Conservation (phyloP, 495 filamentous ascomycete species). For the Emericellopsis terricola region DNA sequence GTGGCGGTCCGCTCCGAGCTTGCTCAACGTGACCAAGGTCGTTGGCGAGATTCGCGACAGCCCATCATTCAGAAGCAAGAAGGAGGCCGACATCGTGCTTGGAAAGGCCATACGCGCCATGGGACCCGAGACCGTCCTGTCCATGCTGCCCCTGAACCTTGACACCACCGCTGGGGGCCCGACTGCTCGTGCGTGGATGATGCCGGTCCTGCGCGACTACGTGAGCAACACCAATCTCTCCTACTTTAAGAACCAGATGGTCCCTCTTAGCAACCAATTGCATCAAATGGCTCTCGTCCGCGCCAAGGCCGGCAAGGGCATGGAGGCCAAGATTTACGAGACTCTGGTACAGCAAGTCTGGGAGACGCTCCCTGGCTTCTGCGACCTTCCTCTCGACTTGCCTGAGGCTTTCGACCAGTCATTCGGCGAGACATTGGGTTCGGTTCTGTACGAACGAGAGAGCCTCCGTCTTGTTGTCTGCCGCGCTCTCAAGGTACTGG, state of each 20-base stretch:
- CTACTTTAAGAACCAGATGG: constrained; percentile 72
- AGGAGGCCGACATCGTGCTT: constrained; percentile 80
- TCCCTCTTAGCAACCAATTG: constrained; percentile 76
- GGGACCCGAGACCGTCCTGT: constrained; percentile 67
- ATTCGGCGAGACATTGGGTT: constrained; percentile 85
- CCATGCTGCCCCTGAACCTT: constrained; percentile 72
- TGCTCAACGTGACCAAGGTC: constrained; percentile 51
- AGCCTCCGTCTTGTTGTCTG: constrained; percentile 77
- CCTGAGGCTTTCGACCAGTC: constrained; percentile 57
- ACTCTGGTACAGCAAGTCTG: constrained; percentile 91
- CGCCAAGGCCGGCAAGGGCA: constrained; percentile 60
- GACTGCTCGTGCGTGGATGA: constrained; percentile 81
- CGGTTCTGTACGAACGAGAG: constrained; percentile 79
- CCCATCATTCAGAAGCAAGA: constrained; percentile 82
- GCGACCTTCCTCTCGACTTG: constrained; percentile 74
- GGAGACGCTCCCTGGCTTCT: constrained; percentile 89
- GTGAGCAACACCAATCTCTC: constrained; percentile 67
- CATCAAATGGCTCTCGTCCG: constrained; percentile 77
- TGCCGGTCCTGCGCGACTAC: constrained; percentile 73
- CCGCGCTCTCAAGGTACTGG: constrained; percentile 61
- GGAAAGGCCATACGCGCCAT: constrained; percentile 72
- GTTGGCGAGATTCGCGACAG: constrained; percentile 79
- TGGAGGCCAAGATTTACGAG: constrained; percentile 94
- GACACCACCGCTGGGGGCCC: constrained; percentile 53
- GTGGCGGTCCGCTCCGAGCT: constrained; percentile 64